Evolutionary conservation across 495 filamentous ascomycete species (phyloP), one percentile per base, ranked within the genome.

Genomic region (Sabuloglossum arenarium): DNA sequence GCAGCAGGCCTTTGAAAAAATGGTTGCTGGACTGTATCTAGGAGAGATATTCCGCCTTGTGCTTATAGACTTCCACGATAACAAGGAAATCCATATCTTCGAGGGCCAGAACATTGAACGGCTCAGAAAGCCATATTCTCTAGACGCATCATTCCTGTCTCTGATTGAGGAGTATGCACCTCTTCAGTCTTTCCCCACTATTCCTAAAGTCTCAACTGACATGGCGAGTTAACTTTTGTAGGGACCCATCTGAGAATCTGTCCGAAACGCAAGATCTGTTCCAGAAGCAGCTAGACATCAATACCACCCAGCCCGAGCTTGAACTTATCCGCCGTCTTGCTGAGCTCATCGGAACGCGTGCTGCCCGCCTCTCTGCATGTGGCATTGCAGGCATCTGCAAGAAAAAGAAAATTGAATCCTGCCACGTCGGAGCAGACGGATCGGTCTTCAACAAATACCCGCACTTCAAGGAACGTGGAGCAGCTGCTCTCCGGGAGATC

Each of bases 1-100:
- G 4, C 67, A 71, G 32, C 72, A 75, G 61, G 62, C 68, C 11
- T 74, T 71, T 58, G 70, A 74, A 53, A 74, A 75, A 61, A 73
- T 75, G 70, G 68, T 72, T 4, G 69, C 71, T 1, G 71, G 70
- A 0, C 54, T 73, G 32, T 75, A 75, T 53, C 65, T 74, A 9
- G 72, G 73, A 25, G 71, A 74, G 56, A 65, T 74, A 31, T 61
- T 73, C 29, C 68, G 73, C 0, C 63, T 71, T 11, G 60, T 75
- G 2, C 57, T 74, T 11, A 27, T 71, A 16, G 70, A 61, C 4
- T 54, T 73, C 50, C 60, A 69, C 51, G 65, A 71, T 10, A 54
- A 63, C 32, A 56, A 60, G n/a, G 30, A 59, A 6, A 24, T 58
- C 0, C 56, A 58, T 31, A 60, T 72, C 6, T 69, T 72, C 59